Percentiles rank a stretch among this genome's conserved stretches.
These are phyloP conservation scores for Verticillium nubilum DNA, from an alignment of 2,329 filamentous ascomycete genomes.

Conservation along the genomic window DNA sequence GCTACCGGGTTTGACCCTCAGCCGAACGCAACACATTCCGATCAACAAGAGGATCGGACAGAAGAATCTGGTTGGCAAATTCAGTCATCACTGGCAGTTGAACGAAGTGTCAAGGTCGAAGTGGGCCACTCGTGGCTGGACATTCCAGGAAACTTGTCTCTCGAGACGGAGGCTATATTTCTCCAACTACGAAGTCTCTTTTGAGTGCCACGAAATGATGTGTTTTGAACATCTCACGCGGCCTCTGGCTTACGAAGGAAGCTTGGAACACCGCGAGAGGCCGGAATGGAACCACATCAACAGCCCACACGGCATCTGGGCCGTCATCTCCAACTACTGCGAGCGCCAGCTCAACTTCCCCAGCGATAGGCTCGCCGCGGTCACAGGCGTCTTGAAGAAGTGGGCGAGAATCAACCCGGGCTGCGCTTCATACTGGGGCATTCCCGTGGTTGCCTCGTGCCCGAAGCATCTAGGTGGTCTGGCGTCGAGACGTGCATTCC, in stretches of 20 bases:
- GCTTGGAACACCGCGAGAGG: conserved; percentile 1
- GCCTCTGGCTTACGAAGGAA: background rate
- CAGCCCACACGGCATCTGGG: background rate
- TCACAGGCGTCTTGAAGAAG: background rate
- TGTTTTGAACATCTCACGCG: conserved; percentile 22
- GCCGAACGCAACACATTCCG: conserved; percentile 22
- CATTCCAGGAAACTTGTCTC: conserved; percentile 31
- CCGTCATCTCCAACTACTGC: background rate
- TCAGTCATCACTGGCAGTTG: background rate
- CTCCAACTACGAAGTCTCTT: conserved; percentile 32
- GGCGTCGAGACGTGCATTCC: background rate
- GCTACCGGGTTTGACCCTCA: conserved; percentile 26
- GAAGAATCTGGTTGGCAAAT: background rate
- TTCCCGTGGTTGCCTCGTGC: conserved; percentile 1
- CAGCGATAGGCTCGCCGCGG: background rate
- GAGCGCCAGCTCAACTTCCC: background rate
- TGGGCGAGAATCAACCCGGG: background rate
- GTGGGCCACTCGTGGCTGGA: conserved; percentile 32
- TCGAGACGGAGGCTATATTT: conserved; percentile 30
- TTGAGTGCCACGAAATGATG: conserved; percentile 31
- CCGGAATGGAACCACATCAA: conserved; percentile 3
- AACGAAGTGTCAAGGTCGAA: conserved; percentile 21
- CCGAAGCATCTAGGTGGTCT: background rate
- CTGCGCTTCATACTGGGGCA: conserved; percentile 1
- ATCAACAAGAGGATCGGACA: conserved; percentile 10